These are phyloP conservation scores for Rhinocladiella similis DNA, from an alignment of 2,329 filamentous ascomycete genomes.

Conservation along the genomic window DNA sequence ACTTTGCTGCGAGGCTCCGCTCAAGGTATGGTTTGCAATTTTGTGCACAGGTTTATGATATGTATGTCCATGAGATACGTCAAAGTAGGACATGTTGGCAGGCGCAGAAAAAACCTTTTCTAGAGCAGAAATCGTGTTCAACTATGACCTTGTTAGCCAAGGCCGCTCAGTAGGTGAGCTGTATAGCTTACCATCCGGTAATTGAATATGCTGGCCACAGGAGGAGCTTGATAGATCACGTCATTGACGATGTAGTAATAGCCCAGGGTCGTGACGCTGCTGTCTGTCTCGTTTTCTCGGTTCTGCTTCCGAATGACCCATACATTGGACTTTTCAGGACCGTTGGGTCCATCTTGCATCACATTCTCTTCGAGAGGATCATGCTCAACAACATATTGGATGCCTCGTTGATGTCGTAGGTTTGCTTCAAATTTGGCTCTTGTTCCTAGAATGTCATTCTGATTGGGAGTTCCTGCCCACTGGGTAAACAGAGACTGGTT, in stretches of 20 bases:
- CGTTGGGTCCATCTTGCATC: conserved; percentile 39
- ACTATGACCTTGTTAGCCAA: conserved; percentile 35
- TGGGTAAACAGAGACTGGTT: conserved; percentile 59
- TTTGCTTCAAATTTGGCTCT: conserved; percentile 58
- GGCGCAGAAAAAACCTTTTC: conserved; percentile 56
- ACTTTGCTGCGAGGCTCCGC: conserved; percentile 44
- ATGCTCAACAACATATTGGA: conserved; percentile 61
- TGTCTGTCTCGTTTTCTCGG: conserved; percentile 41
- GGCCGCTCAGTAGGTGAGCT: too few species aligned
- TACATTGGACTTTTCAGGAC: conserved; percentile 49
- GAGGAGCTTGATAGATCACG: conserved; percentile 62
- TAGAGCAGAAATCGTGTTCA: conserved; percentile 57
- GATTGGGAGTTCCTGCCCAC: conserved; percentile 47
- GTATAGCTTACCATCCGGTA: conserved; percentile 50
- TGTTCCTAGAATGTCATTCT: conserved; percentile 53
- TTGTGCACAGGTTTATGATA: conserved; percentile 52
- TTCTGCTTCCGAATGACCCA: conserved; percentile 64
- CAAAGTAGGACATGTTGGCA: conserved; percentile 56
- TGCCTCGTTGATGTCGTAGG: conserved; percentile 55
- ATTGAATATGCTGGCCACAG: conserved; percentile 58
- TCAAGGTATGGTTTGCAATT: conserved; percentile 26
- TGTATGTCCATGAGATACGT: conserved; percentile 59
- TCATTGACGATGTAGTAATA: conserved; percentile 64
- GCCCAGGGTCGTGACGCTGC: conserved; percentile 55
- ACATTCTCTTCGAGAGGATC: conserved; percentile 54